Evolutionary conservation across 2,329 filamentous ascomycete genomes (phyloP).

Genomic region (Coleophoma cylindrospora): DNA sequence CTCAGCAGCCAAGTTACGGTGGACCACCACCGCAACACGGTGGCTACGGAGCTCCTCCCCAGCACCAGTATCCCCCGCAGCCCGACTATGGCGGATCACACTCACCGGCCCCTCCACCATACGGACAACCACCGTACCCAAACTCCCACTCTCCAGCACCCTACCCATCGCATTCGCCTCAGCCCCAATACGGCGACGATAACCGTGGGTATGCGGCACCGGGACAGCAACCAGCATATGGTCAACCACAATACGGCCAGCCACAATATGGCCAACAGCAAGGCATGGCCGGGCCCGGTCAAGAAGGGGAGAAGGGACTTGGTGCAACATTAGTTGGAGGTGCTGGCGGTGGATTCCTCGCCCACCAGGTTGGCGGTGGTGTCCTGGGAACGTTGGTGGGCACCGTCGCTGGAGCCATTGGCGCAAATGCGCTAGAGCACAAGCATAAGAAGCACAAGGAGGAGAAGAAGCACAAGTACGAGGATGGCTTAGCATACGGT

Average conservation of each 20-base stretch:
- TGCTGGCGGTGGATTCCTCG: conserved; percentile 46
- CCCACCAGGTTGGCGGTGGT: conserved; percentile 49
- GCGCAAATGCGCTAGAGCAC: conserved; percentile 46
- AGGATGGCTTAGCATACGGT: conserved; percentile 6
- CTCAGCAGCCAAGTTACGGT: conserved; percentile 11
- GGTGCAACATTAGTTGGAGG: conserved; percentile 48
- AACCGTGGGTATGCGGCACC: conserved; percentile 3
- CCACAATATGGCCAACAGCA: conserved; percentile 5
- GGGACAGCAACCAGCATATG: neutral
- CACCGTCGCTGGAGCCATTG: conserved; percentile 47
- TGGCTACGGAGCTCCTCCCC: conserved; percentile 10
- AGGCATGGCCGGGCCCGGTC: conserved; percentile 11
- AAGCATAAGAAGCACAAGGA: conserved; percentile 33
- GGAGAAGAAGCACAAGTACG: conserved; percentile 17
- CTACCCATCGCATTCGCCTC: conserved; percentile 2
- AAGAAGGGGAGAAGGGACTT: conserved; percentile 47
- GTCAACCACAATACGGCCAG: conserved; percentile 4
- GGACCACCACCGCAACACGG: conserved; percentile 6
- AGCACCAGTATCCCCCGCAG: conserved; percentile 3
- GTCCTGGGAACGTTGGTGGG: conserved; percentile 47
- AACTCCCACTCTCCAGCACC: conserved; percentile 10
- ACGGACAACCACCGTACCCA: conserved; percentile 15
- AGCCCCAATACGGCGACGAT: conserved; percentile 3
- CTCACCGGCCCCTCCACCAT: neutral
- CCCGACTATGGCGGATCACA: conserved; percentile 6